Conservation (phyloP, 345 rosid genomes). For the Heritiera littoralis region DNA sequence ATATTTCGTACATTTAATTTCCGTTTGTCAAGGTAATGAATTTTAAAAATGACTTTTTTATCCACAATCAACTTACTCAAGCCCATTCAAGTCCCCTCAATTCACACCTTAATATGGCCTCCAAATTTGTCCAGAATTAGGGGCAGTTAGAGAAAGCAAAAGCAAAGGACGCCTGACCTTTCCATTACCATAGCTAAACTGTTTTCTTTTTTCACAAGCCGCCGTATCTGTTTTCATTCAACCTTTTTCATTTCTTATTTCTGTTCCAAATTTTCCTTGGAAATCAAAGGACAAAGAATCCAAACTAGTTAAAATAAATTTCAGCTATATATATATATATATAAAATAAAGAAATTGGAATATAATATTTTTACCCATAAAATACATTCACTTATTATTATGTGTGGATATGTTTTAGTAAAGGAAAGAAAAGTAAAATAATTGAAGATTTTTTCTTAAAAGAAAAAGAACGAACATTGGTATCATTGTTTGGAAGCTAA, state of each 20-base stretch:
- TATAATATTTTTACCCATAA: too few species aligned
- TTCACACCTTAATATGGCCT: conserved; percentile 28
- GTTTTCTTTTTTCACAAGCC: conserved; percentile 31
- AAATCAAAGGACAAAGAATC: conserved; percentile 16
- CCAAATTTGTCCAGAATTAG: conserved; percentile 39
- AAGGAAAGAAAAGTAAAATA: too few species aligned
- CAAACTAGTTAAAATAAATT: conserved; percentile 4
- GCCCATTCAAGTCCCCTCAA: conserved; percentile 11
- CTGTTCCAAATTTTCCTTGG: conserved; percentile 25
- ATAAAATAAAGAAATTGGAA: too few species aligned
- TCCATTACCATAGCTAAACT: conserved; percentile 29
- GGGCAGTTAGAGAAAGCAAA: conserved; percentile 43
- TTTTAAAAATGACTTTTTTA: conserved; percentile 12
- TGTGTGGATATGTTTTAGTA: too few species aligned
- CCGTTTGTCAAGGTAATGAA: neutral
- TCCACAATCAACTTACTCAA: neutral
- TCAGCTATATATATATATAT: too few species aligned
- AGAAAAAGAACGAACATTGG: too few species aligned
- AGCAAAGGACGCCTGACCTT: conserved; percentile 36
- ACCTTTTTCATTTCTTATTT: conserved; percentile 42
- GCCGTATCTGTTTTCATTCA: conserved; percentile 49
- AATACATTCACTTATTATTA: too few species aligned
- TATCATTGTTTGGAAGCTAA: too few species aligned
- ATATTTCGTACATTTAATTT: neutral
- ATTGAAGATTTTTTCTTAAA: too few species aligned